phyloP scores from a whole-genome alignment of 2,329 filamentous ascomycete genomes.

The Xylariales sp. region DNA sequence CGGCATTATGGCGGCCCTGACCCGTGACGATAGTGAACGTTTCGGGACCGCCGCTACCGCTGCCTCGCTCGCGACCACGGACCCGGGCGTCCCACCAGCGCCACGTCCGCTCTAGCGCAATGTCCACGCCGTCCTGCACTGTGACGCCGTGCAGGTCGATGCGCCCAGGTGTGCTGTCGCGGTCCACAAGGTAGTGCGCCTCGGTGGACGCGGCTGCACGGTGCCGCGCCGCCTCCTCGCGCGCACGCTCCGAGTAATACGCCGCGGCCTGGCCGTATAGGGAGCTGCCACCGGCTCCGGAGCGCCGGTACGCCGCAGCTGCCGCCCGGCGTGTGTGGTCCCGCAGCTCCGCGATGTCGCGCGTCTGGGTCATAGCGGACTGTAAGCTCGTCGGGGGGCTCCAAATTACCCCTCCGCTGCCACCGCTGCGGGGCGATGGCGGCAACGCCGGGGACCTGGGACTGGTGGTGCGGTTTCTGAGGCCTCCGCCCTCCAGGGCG shows the following conservation, averaged over 20 bases:
- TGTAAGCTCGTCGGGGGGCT: slow-evolving; percentile 9
- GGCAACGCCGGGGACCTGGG: too few relatives aligned
- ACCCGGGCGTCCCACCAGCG: slow-evolving; percentile 75
- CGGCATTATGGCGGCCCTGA: slow-evolving; percentile 70
- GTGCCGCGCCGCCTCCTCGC: slow-evolving; percentile 56
- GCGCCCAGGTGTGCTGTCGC: slow-evolving; percentile 55
- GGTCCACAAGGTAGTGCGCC: slow-evolving; percentile 65
- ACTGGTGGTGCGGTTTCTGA: too few relatives aligned
- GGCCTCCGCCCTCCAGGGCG: too few relatives aligned
- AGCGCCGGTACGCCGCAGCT: slow-evolving; percentile 34
- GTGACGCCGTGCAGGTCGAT: slow-evolving; percentile 82
- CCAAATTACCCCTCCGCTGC: slow-evolving; percentile 2
- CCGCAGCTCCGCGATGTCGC: slow-evolving; percentile 13
- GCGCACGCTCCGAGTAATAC: slow-evolving; percentile 69
- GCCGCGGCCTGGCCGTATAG: slow-evolving; percentile 72
- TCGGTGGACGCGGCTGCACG: slow-evolving; percentile 57
- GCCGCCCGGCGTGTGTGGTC: slow-evolving; percentile 31
- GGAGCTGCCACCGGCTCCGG: too few relatives aligned
- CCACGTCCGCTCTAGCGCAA: slow-evolving; percentile 62
- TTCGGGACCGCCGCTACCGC: too few relatives aligned
- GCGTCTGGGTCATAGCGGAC: slow-evolving; percentile 11
- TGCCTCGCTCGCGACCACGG: slow-evolving; percentile 51
- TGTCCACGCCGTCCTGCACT: slow-evolving; percentile 76
- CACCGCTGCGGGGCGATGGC: neutral
- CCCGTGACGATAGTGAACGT: slow-evolving; percentile 78